These are phyloP conservation scores for Flaveria linearis DNA, from an alignment of 129 eudicot genomes.

Conservation along the genomic window DNA sequence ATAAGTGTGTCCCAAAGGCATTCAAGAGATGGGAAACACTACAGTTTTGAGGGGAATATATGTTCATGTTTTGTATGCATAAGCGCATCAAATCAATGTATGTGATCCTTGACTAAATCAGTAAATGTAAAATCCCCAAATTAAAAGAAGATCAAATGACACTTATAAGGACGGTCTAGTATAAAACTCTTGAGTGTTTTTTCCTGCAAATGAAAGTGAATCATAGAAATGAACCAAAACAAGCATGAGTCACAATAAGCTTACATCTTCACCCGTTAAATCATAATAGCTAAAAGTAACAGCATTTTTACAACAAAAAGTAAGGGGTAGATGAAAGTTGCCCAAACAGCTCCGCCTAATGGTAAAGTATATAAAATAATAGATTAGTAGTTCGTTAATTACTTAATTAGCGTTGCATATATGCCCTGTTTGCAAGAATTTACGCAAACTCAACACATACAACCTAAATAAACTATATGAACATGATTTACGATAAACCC, in stretches of 20 bases:
- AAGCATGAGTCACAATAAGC: neutral
- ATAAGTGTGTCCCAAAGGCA: neutral
- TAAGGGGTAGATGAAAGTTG: too few species aligned
- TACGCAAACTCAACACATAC: too few species aligned
- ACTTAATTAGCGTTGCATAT: neutral
- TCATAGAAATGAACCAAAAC: neutral
- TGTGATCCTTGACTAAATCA: neutral
- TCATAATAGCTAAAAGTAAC: too few species aligned
- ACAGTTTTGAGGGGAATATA: neutral
- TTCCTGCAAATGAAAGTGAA: too few species aligned
- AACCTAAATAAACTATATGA: neutral
- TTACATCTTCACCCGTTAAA: neutral
- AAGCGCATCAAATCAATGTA: neutral
- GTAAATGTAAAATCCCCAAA: neutral
- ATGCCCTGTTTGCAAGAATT: neutral
- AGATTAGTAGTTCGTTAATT: neutral
- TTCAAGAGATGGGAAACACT: neutral
- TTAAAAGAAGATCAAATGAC: neutral
- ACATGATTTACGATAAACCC: neutral
- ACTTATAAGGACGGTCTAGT: neutral
- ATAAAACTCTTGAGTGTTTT: neutral
- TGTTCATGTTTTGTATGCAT: neutral
- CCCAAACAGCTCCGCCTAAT: too few species aligned
- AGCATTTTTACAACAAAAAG: neutral
- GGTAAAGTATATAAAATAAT: too few species aligned